A percentile compares a stretch with the other conserved stretches of the same genome.
These are phyloP conservation scores for Stephanodiscus triporus DNA, from an alignment of 108 stramenopile genomes.

Conservation along the genomic window DNA sequence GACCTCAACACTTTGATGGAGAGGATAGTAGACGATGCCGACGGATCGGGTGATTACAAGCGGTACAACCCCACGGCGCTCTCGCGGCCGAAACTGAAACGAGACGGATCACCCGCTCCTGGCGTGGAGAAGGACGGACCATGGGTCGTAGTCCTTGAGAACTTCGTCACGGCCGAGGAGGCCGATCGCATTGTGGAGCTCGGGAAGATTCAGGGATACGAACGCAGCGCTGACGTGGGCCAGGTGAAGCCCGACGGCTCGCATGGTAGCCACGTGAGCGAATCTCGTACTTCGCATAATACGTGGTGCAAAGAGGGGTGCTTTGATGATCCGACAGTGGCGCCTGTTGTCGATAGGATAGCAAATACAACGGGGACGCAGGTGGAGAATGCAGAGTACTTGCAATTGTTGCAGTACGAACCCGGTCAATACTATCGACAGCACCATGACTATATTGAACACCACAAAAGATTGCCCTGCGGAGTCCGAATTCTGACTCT, in stretches of 20 bases:
- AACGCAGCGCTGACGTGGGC: constrained; percentile 85
- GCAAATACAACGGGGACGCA: constrained; percentile 15
- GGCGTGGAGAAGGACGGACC: constrained; percentile 57
- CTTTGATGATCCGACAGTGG: constrained; percentile 5
- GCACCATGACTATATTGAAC: constrained; percentile 59
- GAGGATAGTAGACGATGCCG: constrained; percentile 54
- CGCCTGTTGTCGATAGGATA: constrained; percentile 22
- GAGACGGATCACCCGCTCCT: constrained; percentile 33
- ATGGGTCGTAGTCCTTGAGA: constrained; percentile 86
- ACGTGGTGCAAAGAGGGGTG: constrained; percentile 55
- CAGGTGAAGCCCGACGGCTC: constrained; percentile 64
- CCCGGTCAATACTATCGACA: constrained; percentile 51
- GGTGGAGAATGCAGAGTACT: constrained; percentile 50
- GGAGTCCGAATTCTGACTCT: constrained; percentile 87
- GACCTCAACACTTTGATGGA: constrained; percentile 75
- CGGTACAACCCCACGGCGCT: constrained; percentile 60
- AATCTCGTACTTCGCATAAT: constrained; percentile 40
- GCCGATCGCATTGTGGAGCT: constrained; percentile 69
- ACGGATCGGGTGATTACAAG: too few relatives aligned
- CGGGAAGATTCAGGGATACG: constrained; percentile 63
- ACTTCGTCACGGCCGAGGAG: constrained; percentile 81
- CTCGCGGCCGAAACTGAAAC: constrained; percentile 56
- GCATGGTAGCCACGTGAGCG: constrained; percentile 49
- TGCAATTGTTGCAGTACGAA: constrained; percentile 73
- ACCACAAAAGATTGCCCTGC: constrained; percentile 52